Base-by-base conservation (phyloP, 495 filamentous ascomycete genomes). In the Tuber calosporum region DNA sequence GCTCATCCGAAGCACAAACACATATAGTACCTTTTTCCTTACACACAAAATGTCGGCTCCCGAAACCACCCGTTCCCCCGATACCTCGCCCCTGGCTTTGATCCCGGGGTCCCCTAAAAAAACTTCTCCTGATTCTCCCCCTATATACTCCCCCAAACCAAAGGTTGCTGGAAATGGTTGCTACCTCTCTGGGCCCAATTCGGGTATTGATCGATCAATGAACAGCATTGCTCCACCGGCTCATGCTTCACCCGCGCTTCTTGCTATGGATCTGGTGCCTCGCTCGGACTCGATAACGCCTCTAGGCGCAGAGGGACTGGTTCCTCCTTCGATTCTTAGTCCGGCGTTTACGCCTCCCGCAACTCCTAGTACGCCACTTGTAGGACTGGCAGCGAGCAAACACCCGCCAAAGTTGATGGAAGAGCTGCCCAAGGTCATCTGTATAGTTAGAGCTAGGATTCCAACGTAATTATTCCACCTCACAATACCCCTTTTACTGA, bases 361-460 rank as follows among this genome's bases (percentile, higher is more conserved):
- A n/a, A 92, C 91, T 1, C 91, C 91, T 1, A 89, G 89, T 6
- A 87, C 86, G 69, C 83, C 87, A 62, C 88, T 87, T 9, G 85
- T 87, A 22, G 81, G 82, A 26, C 82, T 87, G 13, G 78, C 86
- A 70, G 84, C 84, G 17, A 85, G 85, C 83, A 83, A 85, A 69
- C 82, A 81, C 68, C 84, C 86, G 8, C 91, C 90, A 17, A 89
- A 87, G 43, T 83, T 96, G 15, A 87, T 94, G 38, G 83, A 89
- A 53, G 86, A 85, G 9, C 85, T 96, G 4, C 92, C 92, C 11
- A 81, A 89, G 26, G 92, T 96, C 38, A 87, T 91, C 80, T 96
- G 92, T 82, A 86, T 93, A 69, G 92, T 94, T 40, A 89, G 92
- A 67, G 92, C 92, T 22, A 88, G 92, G 37, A 96, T 96, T 68